Evolutionary conservation across 257 asterid species (phyloP), one percentile per base, ranked within the genome.

Genomic region (Paraleonurus japonicus): DNA sequence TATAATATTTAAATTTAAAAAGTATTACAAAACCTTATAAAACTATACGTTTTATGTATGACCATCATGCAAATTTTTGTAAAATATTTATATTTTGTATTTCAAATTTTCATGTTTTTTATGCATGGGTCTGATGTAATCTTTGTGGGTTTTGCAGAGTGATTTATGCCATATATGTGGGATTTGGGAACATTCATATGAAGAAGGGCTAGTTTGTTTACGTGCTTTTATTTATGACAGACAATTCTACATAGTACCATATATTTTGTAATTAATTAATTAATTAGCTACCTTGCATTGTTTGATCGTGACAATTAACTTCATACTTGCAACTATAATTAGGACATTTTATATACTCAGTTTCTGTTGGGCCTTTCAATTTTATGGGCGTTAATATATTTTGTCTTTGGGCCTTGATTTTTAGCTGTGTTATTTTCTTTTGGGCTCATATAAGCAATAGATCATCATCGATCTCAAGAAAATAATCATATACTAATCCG

Each of bases 131-230:
- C 32, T 58, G 9, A 59, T 30, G 35, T 27, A 13, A 13, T 28
- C 32, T 57, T 55, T 15, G 8, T 39, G 62, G 75, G 30, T 70
- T 48, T 55, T 64, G 81, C 81, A 76, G 81, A 70, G 66, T 54
- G 75, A 69, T 71, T n/a, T 54, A 60, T 47, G 35, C 7, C 7
- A n/a, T n/a, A n/a, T 26, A 39, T 10, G 17, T 48, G 57, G 63
- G 16, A 39, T 10, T 11, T 48, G 57, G 63, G 16, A 62, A 37
- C 16, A 24, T 33, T 51, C 17, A 20, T 28, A 33, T 13, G 28
- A 65, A 19, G 24, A 57, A 26, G 53, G 51, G 23, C 2, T 67
- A 48, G 7, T 45, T 33, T 61, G 51, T 16, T 33, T 22, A n/a
- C 23, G 57, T 11, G 0, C 20, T 73, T 2, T 27, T 15, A 20